These are phyloP conservation scores for Drechslerella coelobrocha DNA, from an alignment of 2,329 filamentous ascomycete species.

Conservation along the genomic window DNA sequence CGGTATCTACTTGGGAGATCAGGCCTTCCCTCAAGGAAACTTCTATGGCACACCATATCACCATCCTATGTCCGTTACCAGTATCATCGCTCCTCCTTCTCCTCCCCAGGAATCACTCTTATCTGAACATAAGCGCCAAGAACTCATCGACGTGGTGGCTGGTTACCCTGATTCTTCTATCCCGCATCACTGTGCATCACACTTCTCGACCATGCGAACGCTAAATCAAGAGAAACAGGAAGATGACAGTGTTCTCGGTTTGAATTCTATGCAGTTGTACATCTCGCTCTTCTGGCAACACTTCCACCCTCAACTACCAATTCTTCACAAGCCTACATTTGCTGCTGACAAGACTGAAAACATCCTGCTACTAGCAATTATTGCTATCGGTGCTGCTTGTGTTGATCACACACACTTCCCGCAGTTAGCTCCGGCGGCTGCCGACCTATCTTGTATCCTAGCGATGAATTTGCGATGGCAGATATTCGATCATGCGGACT, in stretches of 20 bases:
- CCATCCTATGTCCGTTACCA: slow-evolving; percentile 89
- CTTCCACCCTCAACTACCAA: slow-evolving; percentile 92
- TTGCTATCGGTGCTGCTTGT: slow-evolving; percentile 89
- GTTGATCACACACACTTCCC: slow-evolving; percentile 81
- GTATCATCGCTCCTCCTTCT: slow-evolving; percentile 58
- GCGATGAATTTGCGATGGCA: slow-evolving; percentile 95
- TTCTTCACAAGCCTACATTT: slow-evolving; percentile 93
- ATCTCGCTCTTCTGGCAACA: slow-evolving; percentile 93
- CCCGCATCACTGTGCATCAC: slow-evolving; percentile 57
- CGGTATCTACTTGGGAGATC: slow-evolving; percentile 63
- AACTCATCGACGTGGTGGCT: slow-evolving; percentile 81
- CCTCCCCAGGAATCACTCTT: slow-evolving; percentile 77
- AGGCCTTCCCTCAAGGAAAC: slow-evolving; percentile 55
- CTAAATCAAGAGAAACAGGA: slow-evolving; percentile 55
- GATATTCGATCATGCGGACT: slow-evolving; percentile 89
- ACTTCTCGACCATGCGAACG: slow-evolving; percentile 28
- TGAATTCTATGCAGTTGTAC: slow-evolving; percentile 95
- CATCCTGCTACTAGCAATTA: slow-evolving; percentile 82
- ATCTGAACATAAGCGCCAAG: slow-evolving; percentile 84
- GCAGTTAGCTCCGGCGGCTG: slow-evolving; percentile 75
- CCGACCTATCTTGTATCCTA: slow-evolving; percentile 84
- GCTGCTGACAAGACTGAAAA: slow-evolving; percentile 85
- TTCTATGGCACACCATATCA: slow-evolving; percentile 67
- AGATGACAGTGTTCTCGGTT: slow-evolving; percentile 73
- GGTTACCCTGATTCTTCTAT: slow-evolving; percentile 55